phyloP scores from a whole-genome alignment of 1,139 yeast genomes.

The Yamadazyma sp. region DNA sequence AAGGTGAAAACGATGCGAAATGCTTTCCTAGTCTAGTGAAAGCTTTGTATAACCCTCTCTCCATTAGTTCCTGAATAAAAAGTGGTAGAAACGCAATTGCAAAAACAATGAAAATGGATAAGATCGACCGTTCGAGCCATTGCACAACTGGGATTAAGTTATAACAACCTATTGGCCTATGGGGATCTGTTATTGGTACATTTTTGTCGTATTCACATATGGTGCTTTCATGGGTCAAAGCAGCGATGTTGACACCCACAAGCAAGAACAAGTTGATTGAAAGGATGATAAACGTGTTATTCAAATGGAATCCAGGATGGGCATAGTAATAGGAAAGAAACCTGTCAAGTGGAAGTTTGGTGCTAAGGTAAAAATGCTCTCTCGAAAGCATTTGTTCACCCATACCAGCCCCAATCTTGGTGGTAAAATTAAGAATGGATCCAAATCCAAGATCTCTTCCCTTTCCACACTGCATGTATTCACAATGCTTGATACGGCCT shows the following conservation, averaged over 20 bases:
- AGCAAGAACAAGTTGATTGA: slow-evolving; percentile 48
- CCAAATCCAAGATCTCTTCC: slow-evolving; percentile 58
- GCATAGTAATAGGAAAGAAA: slow-evolving; percentile 56
- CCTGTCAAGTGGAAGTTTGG: slow-evolving; percentile 50
- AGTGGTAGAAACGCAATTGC: slow-evolving; percentile 51
- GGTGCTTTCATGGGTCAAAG: slow-evolving; percentile 42
- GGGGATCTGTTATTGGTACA: slow-evolving; percentile 49
- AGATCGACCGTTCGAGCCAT: slow-evolving; percentile 51
- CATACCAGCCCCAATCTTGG: slow-evolving; percentile 61
- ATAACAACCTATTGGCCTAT: slow-evolving; percentile 45
- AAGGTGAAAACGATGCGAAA: slow-evolving; percentile 49
- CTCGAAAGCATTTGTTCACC: slow-evolving; percentile 57
- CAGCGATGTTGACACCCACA: slow-evolving; percentile 49
- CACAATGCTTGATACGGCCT: slow-evolving; percentile 57
- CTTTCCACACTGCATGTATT: slow-evolving; percentile 57
- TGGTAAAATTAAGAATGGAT: slow-evolving; percentile 52
- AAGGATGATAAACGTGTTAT: slow-evolving; percentile 49
- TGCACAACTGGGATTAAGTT: slow-evolving; percentile 50
- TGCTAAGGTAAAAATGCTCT: slow-evolving; percentile 51
- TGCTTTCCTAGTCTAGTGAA: slow-evolving; percentile 45
- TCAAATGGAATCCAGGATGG: slow-evolving; percentile 57
- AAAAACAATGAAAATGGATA: slow-evolving; percentile 51
- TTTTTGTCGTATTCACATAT: slow-evolving; percentile 47
- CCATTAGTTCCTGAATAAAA: slow-evolving; percentile 51
- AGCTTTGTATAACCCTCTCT: slow-evolving; percentile 49